These are phyloP conservation scores for Pyrrhoderma lamaoense DNA, from an alignment of 1,284 basidiomycete genomes.

Conservation along the genomic window DNA sequence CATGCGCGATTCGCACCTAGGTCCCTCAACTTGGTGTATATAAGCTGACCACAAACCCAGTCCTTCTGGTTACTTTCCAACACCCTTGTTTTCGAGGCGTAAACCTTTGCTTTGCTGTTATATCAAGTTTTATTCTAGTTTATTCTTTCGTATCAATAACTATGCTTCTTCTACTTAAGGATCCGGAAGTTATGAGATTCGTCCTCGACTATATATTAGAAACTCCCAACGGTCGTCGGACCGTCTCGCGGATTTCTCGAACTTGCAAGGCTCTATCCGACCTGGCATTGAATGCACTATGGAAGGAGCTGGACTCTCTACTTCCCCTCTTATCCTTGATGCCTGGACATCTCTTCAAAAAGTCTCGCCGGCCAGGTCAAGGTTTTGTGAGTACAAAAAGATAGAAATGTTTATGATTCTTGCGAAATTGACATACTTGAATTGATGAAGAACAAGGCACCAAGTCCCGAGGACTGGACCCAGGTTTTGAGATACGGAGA, in stretches of 20 bases:
- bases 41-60: no score
- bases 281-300: conserved; percentile 63
- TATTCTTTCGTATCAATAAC: conserved; percentile 38
- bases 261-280: conserved; percentile 66
- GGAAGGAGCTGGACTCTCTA: conserved; percentile 71
- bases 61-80: no score
- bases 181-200: conserved; percentile 53
- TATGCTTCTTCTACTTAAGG: conserved; percentile 49
- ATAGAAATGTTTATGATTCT: conserved; percentile 1
- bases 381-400: conserved; percentile 55
- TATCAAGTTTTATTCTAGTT: not conserved
- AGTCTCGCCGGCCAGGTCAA: conserved; percentile 58
- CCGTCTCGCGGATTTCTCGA: conserved; percentile 58
- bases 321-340: conserved; percentile 64
- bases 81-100: no score
- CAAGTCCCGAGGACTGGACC: conserved; percentile 59
- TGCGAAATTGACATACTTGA: not conserved
- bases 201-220: conserved; percentile 65
- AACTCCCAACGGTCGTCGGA: conserved; percentile 52
- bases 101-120: not conserved
- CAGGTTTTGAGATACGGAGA: conserved; percentile 55
- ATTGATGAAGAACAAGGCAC: conserved; percentile 43
- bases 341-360: conserved; percentile 57
- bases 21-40: no score
- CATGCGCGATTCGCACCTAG: not conserved